Evolutionary conservation across 208 protist genomes (phyloP), one percentile per base, ranked within the genome.

Genomic region (Histomonas meleagridis): DNA sequence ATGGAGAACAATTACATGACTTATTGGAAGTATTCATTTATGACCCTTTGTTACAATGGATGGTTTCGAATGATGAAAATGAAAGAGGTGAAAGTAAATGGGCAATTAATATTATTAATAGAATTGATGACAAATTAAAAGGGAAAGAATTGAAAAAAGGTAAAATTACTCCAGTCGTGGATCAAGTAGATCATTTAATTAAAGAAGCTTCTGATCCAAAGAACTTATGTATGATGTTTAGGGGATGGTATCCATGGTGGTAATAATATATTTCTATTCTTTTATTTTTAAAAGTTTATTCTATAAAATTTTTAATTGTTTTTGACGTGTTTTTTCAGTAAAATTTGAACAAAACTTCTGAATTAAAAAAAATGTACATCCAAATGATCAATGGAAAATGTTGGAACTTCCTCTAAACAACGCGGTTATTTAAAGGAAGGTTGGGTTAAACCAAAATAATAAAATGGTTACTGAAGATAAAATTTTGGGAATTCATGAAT

Each of bases 21-120:
- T 16, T 91, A 10, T 26, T 91, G 5, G 35, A 49, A 49, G 86
- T 53, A 48, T 91, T 91, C 55, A 40, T 91, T 91, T 91, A 91
- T 40, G 86, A 91, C 40, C 86, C 86, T 18, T 95, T 98, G 10
- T 94, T 98, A 18, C 96, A 98, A 46, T 86, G 76, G 76, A n/a
- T 48, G 21, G 46, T 32, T 0, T n/a, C 23, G 40, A 40, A 38
- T 49, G 76, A 86, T 86, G n/a, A n/a, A n/a, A n/a, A n/a, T n/a
- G n/a, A n/a, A n/a, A 86, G 55, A 18, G 60, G n/a, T 46, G 26
- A 86, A n/a, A 48, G 23, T n/a, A 86, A 51, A 18, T 5, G 0
- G 38, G 76, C 40, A n/a, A n/a, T 5, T 16, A 48, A 26, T 16
- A 28, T 86, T 32, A n/a, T 86, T 10, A 35, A 43, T 18, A 86